Evolutionary conservation across 805 yeast genomes (phyloP).

Genomic region (Metschnikowia lunata): DNA sequence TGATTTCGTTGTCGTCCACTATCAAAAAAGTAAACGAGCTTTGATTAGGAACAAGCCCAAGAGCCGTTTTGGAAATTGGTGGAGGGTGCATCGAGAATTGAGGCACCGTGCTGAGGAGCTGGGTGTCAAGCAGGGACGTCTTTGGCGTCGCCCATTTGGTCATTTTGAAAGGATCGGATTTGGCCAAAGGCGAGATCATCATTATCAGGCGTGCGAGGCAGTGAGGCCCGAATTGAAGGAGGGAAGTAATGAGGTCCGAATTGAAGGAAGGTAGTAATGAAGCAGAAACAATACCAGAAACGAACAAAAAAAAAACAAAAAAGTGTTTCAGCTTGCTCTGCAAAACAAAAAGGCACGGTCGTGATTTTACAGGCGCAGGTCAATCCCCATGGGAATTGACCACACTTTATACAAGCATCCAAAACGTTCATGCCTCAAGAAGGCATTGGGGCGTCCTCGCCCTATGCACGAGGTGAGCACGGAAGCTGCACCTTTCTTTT

Average conservation of each 20-base stretch:
- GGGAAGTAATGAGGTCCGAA: neutral
- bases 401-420: constrained; percentile 2
- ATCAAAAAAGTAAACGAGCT: constrained; percentile 19
- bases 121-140: constrained; percentile 6
- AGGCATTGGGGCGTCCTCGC: constrained; percentile 10
- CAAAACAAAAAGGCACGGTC: too few relatives aligned
- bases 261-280: neutral
- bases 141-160: constrained; percentile 5
- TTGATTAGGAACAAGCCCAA: constrained; percentile 11
- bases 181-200: constrained; percentile 8
- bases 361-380: neutral
- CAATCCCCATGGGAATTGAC: neutral
- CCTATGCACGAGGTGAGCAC: constrained; percentile 4
- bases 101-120: constrained; percentile 4
- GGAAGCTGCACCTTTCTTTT: neutral
- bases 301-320: too few relatives aligned
- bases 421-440: constrained; percentile 1
- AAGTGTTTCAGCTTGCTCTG: too few relatives aligned
- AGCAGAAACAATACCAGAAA: too few relatives aligned
- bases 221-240: neutral
- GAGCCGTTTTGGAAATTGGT: constrained; percentile 2
- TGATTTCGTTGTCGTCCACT: constrained; percentile 42
- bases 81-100: constrained; percentile 7
- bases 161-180: constrained; percentile 5
- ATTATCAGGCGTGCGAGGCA: neutral